Base-by-base conservation (phyloP, 228 moss, liverwort and hornwort genomes). In the Sphagnum magellanicum region DNA sequence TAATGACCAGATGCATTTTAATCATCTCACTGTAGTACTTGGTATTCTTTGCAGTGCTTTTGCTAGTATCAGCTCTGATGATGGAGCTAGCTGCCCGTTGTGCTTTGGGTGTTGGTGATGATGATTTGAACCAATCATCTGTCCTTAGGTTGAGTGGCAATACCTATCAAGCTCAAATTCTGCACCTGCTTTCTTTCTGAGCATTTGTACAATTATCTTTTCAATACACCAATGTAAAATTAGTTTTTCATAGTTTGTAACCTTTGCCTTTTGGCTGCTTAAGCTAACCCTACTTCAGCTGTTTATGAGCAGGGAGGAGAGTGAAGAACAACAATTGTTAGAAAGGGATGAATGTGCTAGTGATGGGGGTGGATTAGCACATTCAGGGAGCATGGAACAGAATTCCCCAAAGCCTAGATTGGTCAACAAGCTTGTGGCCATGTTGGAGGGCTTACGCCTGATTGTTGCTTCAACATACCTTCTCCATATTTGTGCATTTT, bases 41-140 rank as follows among this genome's bases (percentile, higher is more conserved):
- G 3, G 55, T 55, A 55, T 55, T 16, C 10, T 50, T 10, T 72
- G 59, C 71, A 84, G 83, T 74, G 73, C 64, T 87, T 65, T 81
- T 87, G 72, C 74, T 87, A 11, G 65, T 87, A 76, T 81, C 87
- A 64, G 81, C 87, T 16, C 8, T 84, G 55, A 79, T 84, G 87
- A 83, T 87, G 87, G 87, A 87, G 79, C 70, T 87, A 50, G 87
- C 87, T 81, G 81, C 81, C 67, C 76, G 79, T 65, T 83, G 81
- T 81, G 83, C 87, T 61, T 50, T 79, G 8, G 74, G 78, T 69
- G 81, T 87, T 64, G 83, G 83, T 70, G 83, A 83, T 74, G 83
- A 84, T 66, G 76, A 72, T 50, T 76, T 68, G 17, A 71, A 72
- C 72, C 73, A 68, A 66, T 58, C 76, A 69, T 72, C 79, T 68